Conservation (phyloP, 1,284 basidiomycete genomes). For the Malassezia arunalokei region DNA sequence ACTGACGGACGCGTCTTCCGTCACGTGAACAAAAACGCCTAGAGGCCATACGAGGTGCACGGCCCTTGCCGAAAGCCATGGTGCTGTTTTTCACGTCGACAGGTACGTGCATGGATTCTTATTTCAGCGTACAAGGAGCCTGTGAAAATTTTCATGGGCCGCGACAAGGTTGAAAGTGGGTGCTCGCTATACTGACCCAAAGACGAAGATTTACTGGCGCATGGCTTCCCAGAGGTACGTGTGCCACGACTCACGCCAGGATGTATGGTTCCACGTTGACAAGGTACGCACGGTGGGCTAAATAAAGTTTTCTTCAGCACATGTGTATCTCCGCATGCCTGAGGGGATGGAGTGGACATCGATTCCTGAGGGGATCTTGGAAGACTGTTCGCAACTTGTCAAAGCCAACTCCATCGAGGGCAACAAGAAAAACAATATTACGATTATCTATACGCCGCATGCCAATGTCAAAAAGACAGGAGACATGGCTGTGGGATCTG, state of each 20-base stretch:
- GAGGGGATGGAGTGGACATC: constrained; percentile 67
- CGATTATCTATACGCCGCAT: constrained; percentile 79
- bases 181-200: constrained; percentile 1
- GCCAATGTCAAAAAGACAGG: constrained; percentile 39
- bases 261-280: constrained; percentile 55
- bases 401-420: constrained; percentile 96
- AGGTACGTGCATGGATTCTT: constrained; percentile 31
- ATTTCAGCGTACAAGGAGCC: constrained; percentile 53
- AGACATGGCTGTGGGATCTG: constrained; percentile 66
- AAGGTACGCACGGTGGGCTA: constrained; percentile 27
- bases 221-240: constrained; percentile 55
- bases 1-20: background rate
- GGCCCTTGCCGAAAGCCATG: constrained; percentile 44
- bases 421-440: constrained; percentile 88
- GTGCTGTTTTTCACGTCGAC: constrained; percentile 54
- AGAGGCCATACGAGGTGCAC: background rate
- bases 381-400: constrained; percentile 82
- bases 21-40: background rate
- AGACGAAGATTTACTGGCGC: constrained; percentile 20
- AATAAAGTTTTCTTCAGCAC: constrained; percentile 32
- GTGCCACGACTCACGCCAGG: constrained; percentile 3
- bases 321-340: constrained; percentile 67
- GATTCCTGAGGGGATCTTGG: constrained; percentile 66
- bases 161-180: constrained; percentile 57
- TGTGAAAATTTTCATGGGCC: constrained; percentile 78